These are phyloP conservation scores for Aspergillus niger DNA, from an alignment of 2,329 filamentous ascomycete genomes.

Conservation along the genomic window DNA sequence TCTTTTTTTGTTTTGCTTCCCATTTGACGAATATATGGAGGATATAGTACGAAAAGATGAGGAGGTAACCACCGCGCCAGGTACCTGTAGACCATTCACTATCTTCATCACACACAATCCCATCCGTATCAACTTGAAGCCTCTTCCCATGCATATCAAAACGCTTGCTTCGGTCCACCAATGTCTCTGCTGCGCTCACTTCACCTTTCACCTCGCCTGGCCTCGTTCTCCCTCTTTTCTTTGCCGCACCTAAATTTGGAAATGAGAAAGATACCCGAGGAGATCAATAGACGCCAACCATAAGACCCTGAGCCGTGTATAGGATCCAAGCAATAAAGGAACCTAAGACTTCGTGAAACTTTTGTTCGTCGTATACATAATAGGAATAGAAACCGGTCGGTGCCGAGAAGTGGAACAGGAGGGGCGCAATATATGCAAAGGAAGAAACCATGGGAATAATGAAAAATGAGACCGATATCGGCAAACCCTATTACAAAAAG, in stretches of 20 bases:
- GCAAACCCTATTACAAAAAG: slow-evolving; percentile 35
- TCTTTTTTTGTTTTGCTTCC: slow-evolving; percentile 23
- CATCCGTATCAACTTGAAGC: slow-evolving; percentile 29
- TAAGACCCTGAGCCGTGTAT: slow-evolving; percentile 40
- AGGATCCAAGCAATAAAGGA: slow-evolving; percentile 37
- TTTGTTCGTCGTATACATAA: slow-evolving; percentile 49
- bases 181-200: slow-evolving; percentile 31
- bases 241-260: slow-evolving; percentile 33
- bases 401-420: slow-evolving; percentile 32
- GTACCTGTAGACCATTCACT: slow-evolving; percentile 24
- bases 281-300: slow-evolving; percentile 47
- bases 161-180: slow-evolving; percentile 33
- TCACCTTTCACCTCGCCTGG: slow-evolving; percentile 34
- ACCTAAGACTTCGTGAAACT: slow-evolving; percentile 43
- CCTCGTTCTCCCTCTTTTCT: slow-evolving; percentile 38
- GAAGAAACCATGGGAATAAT: slow-evolving; percentile 32
- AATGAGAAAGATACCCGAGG: slow-evolving; percentile 39
- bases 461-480: slow-evolving; percentile 27
- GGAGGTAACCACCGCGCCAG: slow-evolving; percentile 26
- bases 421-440: slow-evolving; percentile 43
- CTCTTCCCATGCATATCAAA: slow-evolving; percentile 30
- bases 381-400: slow-evolving; percentile 30
- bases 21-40: slow-evolving; percentile 24
- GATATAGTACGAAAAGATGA: slow-evolving; percentile 25
- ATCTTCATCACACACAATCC: slow-evolving; percentile 29